Conservation (phyloP, 2,329 filamentous ascomycete genomes). For the Cordyceps javanica region DNA sequence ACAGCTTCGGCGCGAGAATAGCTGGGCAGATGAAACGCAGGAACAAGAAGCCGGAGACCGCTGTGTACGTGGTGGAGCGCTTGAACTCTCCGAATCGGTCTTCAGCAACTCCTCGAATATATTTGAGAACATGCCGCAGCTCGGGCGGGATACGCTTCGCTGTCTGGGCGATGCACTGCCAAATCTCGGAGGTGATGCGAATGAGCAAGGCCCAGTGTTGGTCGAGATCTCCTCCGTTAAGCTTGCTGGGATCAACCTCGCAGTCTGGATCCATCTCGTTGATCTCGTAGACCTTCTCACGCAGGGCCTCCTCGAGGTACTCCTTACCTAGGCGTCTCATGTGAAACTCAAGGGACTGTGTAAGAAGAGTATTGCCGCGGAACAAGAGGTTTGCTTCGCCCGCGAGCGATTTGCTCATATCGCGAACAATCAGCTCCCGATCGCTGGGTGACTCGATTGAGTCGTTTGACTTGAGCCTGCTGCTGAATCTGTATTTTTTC, state of each 20-base stretch:
- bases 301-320: conserved; percentile 80
- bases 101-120: conserved; percentile 86
- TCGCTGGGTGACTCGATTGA: conserved; percentile 57
- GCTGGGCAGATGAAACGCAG: conserved; percentile 92
- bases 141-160: conserved; percentile 71
- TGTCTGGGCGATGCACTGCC: conserved; percentile 76
- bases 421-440: conserved; percentile 65
- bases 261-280: conserved; percentile 87
- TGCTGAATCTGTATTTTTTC: conserved; percentile 67
- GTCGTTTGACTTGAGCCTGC: conserved; percentile 64
- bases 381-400: conserved; percentile 93
- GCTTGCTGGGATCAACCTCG: conserved; percentile 85
- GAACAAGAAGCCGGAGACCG: conserved; percentile 91
- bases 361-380: conserved; percentile 87
- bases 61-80: conserved; percentile 84
- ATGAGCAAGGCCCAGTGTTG: conserved; percentile 79
- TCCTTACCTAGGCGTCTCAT: conserved; percentile 93
- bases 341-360: conserved; percentile 87
- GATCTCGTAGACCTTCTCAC: conserved; percentile 82
- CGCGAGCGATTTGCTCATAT: conserved; percentile 72
- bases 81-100: conserved; percentile 92
- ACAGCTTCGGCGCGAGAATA: conserved; percentile 92
- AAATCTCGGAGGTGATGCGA: conserved; percentile 71
- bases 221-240: conserved; percentile 66
- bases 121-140: conserved; percentile 78